Base-by-base conservation (phyloP, 495 filamentous ascomycete genomes). In the Lasiosphaeriaceae sp. region DNA sequence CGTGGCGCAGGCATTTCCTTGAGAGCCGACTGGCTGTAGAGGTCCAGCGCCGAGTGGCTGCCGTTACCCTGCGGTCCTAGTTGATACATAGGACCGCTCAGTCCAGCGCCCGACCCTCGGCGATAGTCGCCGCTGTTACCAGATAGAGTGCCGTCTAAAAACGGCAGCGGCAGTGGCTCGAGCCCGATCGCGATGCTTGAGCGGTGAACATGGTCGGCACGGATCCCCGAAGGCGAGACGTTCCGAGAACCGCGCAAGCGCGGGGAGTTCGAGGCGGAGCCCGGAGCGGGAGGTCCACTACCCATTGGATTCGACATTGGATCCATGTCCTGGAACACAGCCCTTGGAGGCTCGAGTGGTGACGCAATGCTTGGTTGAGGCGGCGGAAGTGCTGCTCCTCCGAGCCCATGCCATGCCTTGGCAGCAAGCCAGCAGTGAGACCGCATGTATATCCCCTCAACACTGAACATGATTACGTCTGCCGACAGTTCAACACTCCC, bases 391-490 rank as follows among this genome's bases (percentile, higher is more conserved):
- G 23, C n/a, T 23, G 29, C 26, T 1, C 49, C 17, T 12, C 46
- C 22, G 14, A 47, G 17, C n/a, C 11, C 29, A 9, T 14, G 66
- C 90, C 90, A 96, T 54, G 84, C 80, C 67, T 88, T 85, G 14
- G 90, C 92, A 44, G 87, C 81, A 50, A 86, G 71, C 94, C 94
- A 98, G 74, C 92, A 96, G 71, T 97, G 94, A 60, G 85, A 90
- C 23, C 92, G 87, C 26, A 88, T 86, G 71, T 96, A 98, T 51
- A 90, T 88, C 47, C 88, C 92, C 64, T 97, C 93, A 23, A 95
- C 84, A 17, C 90, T 87, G 62, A 96, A 90, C 62, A 96, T 86
- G 55, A 96, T 86, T 11, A 93, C 80, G 65, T 96, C 90, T 17
- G 84, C 80, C 3, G 92, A 90, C 21, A 96, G 78, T 65, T 81